phyloP scores from a whole-genome alignment of 2,329 filamentous ascomycete genomes.

The Rosellinia necatrix region DNA sequence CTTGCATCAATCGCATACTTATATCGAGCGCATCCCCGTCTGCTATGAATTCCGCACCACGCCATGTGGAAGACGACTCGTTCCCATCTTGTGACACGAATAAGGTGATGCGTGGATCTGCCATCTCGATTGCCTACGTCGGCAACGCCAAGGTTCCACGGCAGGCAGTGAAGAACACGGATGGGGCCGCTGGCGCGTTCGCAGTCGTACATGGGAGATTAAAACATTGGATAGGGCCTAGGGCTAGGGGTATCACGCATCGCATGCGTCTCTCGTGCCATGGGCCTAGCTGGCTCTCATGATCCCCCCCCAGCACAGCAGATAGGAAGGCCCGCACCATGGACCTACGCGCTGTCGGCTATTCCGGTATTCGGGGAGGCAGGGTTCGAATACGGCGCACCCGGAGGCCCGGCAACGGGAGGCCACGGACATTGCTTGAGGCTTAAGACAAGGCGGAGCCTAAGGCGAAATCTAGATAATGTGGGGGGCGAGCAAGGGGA shows the following conservation, averaged over 20 bases:
- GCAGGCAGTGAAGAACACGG: slow-evolving; percentile 13
- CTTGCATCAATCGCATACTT: not conserved
- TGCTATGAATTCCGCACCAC: not conserved
- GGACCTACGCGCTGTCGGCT: not conserved
- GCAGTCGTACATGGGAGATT: not conserved
- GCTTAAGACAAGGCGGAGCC: slow-evolving; percentile 5
- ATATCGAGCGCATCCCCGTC: not conserved
- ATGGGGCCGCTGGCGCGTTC: not conserved
- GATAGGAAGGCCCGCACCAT: not conserved
- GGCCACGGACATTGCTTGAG: not conserved
- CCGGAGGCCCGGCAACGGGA: not conserved
- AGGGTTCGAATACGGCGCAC: not conserved
- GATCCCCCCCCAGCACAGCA: no score
- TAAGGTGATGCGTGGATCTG: not conserved
- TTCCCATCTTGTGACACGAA: not conserved
- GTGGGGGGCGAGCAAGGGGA: not conserved
- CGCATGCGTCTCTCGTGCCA: no score
- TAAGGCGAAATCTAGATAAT: slow-evolving; percentile 9
- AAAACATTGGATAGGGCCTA: not conserved
- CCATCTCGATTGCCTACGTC: slow-evolving; percentile 7
- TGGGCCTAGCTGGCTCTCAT: no score
- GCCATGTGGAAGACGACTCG: not conserved
- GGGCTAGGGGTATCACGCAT: no score
- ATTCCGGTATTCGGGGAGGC: slow-evolving; percentile 13
- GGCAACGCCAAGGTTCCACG: slow-evolving; percentile 15